These are phyloP conservation scores for Rhizophagus prolifer DNA, from an alignment of 192 early-diverging fungal genomes.

Conservation along the genomic window DNA sequence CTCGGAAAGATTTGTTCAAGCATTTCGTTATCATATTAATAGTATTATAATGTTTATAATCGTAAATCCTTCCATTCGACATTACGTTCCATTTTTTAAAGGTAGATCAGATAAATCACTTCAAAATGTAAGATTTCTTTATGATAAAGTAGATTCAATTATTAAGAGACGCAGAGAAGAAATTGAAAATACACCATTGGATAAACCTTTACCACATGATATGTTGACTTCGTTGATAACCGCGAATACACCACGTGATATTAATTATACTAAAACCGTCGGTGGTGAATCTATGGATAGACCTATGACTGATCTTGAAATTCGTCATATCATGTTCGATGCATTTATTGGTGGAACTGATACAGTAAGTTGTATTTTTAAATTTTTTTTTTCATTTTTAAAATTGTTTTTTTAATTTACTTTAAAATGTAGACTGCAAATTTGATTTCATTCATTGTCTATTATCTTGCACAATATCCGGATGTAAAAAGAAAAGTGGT, in stretches of 20 bases:
- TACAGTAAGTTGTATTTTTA: slow-evolving; percentile 1
- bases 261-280: neutral
- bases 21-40: neutral
- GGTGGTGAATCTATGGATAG: neutral
- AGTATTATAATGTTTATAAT: neutral
- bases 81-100: neutral
- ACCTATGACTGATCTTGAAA: slow-evolving; percentile 17
- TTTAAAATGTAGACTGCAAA: neutral
- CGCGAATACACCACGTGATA: neutral
- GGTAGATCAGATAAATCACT: neutral
- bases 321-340: slow-evolving; percentile 5
- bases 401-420: too few species aligned
- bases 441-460: too few species aligned
- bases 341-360: slow-evolving; percentile 8
- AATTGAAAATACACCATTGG: too few species aligned
- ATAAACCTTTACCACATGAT: neutral
- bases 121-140: neutral
- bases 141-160: neutral
- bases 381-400: too few species aligned
- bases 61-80: neutral
- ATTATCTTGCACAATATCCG: neutral
- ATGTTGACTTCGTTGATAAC: slow-evolving; percentile 11
- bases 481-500: neutral
- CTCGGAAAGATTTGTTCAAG: neutral
- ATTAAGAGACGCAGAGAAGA: slow-evolving; percentile 1